These are phyloP conservation scores for Monosporozyma aerobia DNA, from an alignment of 805 yeast genomes.

Conservation along the genomic window DNA sequence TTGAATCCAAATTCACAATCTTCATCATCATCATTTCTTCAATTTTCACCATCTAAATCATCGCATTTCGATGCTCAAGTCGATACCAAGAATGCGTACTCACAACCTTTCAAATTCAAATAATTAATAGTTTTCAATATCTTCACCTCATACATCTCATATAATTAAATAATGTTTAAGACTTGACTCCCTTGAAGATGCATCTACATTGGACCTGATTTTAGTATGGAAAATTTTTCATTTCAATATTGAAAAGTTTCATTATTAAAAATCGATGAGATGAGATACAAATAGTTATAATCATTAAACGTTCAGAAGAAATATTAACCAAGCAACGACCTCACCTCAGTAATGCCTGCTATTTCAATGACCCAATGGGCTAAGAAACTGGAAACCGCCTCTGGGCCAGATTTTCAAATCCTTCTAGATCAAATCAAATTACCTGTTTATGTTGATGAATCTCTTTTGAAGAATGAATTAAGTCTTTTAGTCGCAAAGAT, in stretches of 20 bases:
- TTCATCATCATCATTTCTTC: slow-evolving; percentile 5
- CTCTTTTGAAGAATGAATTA: slow-evolving; percentile 26
- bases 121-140: neutral
- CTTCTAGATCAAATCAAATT: slow-evolving; percentile 21
- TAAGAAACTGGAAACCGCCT: slow-evolving; percentile 20
- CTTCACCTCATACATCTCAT: neutral
- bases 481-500: slow-evolving; percentile 29
- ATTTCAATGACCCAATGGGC: slow-evolving; percentile 21
- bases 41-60: slow-evolving; percentile 22
- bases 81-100: slow-evolving; percentile 24
- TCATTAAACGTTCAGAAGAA: neutral
- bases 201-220: neutral
- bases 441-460: slow-evolving; percentile 23
- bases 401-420: slow-evolving; percentile 24
- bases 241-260: neutral
- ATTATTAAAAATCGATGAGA: neutral
- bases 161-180: neutral
- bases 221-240: neutral
- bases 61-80: slow-evolving; percentile 13
- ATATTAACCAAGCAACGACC: neutral
- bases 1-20: neutral
- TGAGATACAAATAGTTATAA: neutral
- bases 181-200: neutral
- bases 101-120: slow-evolving; percentile 25
- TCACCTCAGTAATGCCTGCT: neutral